Evolutionary conservation across 768 basidiomycete genomes (phyloP), one percentile per base, ranked within the genome.

Genomic region (Roridomyces roridus): DNA sequence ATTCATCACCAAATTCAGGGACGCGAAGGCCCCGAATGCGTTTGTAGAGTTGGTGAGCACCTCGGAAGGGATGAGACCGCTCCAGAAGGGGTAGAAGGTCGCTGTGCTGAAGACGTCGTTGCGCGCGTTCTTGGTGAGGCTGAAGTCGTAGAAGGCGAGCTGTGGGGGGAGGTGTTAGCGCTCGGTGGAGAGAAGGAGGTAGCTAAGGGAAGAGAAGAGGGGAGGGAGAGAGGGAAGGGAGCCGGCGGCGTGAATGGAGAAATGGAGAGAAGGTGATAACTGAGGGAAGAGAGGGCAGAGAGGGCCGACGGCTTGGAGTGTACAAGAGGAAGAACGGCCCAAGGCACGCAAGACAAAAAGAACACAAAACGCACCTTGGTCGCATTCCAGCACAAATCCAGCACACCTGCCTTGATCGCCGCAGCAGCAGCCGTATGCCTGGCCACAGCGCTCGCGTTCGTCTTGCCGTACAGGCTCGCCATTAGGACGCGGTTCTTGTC

Each of bases 71-170:
- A 94, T 77, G 65, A 98, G 94, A 17, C 86, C 89, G 47, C 81
- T 87, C 96, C 94, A 97, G 45, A 89, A 77, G 0, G 95, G 92
- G 69, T 93, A 94, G 76, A 86, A 94, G 1, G 83, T 85, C 1
- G 91, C 94, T 3, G 75, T 80, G n/a, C 85, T 85, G 75, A 88
- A 94, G 26, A 92, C 67, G 44, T 64, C 71, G 65, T 85, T 87
- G 48, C 89, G 85, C 14, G 82, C 67, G 46, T 87, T 85, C 3
- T 86, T 80, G 7, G 84, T 87, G 36, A 88, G 70, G 70, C 94
- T 92, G 74, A 90, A 97, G 72, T 96, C 95, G 65, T 96, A 96
- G 73, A 96, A 96, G 0, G 89, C 89, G n/a, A 93, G 77, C 77
- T 62, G 23, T 34, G 35, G 4, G 37, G 46, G 20, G 36, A 39